Conservation (phyloP, 2,329 filamentous ascomycete species). For the Fusarium sp. region DNA sequence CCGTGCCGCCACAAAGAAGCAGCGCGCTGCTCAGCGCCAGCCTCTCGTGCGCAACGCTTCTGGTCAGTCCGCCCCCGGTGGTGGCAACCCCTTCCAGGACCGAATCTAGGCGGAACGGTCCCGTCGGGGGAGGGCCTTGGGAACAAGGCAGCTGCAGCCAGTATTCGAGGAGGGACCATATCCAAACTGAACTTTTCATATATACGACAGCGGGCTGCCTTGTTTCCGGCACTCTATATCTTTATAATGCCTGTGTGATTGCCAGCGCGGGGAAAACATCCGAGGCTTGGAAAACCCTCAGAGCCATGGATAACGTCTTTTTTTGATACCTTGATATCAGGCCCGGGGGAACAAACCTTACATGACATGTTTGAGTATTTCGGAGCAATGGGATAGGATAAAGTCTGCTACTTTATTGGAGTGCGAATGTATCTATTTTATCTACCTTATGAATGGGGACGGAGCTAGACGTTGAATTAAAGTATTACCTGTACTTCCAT, state of each 20-base stretch:
- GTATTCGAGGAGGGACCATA: conserved; percentile 35
- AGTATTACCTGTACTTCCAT: conserved; percentile 39
- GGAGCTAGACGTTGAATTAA: conserved; percentile 41
- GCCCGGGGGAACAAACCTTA: conserved; percentile 35
- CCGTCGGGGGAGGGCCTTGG: conserved; percentile 27
- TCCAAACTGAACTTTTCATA: not conserved
- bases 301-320: conserved; percentile 37
- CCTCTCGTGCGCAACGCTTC: conserved; percentile 53
- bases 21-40: conserved; percentile 51
- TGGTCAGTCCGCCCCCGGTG: conserved; percentile 36
- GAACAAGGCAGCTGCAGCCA: conserved; percentile 30
- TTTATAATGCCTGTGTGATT: conserved; percentile 27
- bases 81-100: conserved; percentile 55
- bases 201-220: not conserved
- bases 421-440: conserved; percentile 41
- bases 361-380: conserved; percentile 44
- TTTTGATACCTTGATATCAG: conserved; percentile 44
- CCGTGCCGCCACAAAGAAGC: conserved; percentile 60
- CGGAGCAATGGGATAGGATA: conserved; percentile 43
- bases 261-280: conserved; percentile 18
- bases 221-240: conserved; percentile 1
- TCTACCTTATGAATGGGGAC: conserved; percentile 34
- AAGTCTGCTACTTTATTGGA: conserved; percentile 42
- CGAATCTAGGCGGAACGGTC: conserved; percentile 46
- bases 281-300: conserved; percentile 19